Base-by-base conservation (phyloP, 2,329 filamentous ascomycete genomes). In the Calonectria naviculata region DNA sequence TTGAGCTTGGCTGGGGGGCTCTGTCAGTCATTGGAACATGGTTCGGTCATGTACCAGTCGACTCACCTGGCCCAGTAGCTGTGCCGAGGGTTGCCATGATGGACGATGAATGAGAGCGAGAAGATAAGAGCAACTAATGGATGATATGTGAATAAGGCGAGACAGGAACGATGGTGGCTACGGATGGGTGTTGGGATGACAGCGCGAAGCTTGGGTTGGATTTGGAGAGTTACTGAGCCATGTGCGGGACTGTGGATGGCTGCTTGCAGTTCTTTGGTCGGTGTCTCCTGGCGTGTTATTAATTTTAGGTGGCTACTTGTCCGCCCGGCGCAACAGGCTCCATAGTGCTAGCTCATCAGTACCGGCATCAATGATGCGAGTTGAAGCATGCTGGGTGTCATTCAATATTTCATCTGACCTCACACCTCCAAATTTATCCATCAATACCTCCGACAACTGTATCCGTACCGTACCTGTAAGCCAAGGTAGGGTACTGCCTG, bases 1-100 rank as follows among this genome's bases (percentile, higher is more conserved):
- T 90, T 86, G 68, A 93, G 87, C 84, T 95, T 95, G 71, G 86
- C 89, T 94, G 78, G 12, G 34, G 36, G 46, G 36, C 26, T 44
- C 24, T 41, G 68, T 79, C 29, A 78, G 75, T 71, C 28, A 66
- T 64, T 54, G 52, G 21, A 41, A 17, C 21, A 36, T 58, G 26
- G 6, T 21, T 52, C 38, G 52, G 21, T 42, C 47, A 47, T 41
- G 56, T 31, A 29, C 6, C 26, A 29, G 31, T 36, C 29, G 13
- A 80, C 86, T 80, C 72, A 86, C 87, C 85, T 74, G 83, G 77
- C 41, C 87, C 87, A 34, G 82, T 84, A 54, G 83, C 80, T 64
- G 78, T 79, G 65, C 81, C 82, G 47, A 79, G 71, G 46, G 56
- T 41, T 28, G 73, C 70, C 70, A 80, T 74, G 75, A 78, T 81